Evolutionary conservation across 2,329 filamentous ascomycete species (phyloP).

Genomic region (Penicillium rolfsii): DNA sequence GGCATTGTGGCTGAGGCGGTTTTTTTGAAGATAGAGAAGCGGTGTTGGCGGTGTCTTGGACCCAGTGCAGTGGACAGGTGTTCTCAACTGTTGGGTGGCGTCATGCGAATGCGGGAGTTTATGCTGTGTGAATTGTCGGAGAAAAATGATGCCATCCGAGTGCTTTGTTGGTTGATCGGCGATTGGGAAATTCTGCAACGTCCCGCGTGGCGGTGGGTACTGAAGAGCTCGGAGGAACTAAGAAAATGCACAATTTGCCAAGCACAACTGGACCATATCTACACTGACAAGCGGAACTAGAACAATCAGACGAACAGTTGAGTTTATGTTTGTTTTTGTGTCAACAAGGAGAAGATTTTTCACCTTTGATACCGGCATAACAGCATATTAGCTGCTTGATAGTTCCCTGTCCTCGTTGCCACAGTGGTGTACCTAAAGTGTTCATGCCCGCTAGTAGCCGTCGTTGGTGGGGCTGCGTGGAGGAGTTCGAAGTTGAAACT

Average conservation of each 20-base stretch:
- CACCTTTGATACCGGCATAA: no score
- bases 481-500: background rate
- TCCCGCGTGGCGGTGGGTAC: background rate
- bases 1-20: conserved; percentile 31
- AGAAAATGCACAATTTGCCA: background rate
- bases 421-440: background rate
- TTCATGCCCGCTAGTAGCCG: background rate
- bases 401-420: no score
- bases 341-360: background rate
- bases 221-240: no score
- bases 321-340: background rate
- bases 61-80: background rate
- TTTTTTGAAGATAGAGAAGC: background rate
- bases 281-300: background rate
- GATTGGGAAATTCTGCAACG: conserved; percentile 5
- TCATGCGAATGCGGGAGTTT: background rate
- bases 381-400: no score
- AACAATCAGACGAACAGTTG: background rate
- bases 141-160: conserved; percentile 1
- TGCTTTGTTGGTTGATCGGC: conserved; percentile 2
- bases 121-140: background rate
- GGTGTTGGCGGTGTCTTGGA: background rate
- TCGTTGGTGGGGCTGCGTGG: background rate
- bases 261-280: background rate
- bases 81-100: background rate